A percentile compares a stretch with the other conserved stretches of the same genome.
Conservation (phyloP, 2,329 filamentous ascomycete genomes). For the Diplodia sapinea region DNA sequence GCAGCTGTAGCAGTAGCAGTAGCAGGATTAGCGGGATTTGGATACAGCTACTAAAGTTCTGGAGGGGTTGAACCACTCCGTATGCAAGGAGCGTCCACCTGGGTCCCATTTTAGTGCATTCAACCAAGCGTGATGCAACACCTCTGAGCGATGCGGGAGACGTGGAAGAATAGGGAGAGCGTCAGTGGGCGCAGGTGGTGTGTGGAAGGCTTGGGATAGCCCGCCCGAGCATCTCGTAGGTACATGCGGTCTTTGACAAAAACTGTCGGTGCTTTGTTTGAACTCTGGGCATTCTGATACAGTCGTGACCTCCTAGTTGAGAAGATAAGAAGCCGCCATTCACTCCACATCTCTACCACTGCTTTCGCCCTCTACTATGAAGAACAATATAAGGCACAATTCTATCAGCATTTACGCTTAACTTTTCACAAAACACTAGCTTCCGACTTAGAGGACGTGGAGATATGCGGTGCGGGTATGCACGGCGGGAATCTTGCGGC, state of each 20-base stretch:
- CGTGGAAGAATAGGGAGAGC: not conserved
- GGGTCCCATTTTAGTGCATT: not conserved
- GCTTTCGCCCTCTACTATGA: not conserved
- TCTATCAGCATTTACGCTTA: not conserved
- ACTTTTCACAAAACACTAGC: not conserved
- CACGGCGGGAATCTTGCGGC: slow-evolving; percentile 4
- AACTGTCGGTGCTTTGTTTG: not conserved
- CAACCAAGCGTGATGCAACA: not conserved
- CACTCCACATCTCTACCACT: not conserved
- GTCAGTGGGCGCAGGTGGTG: not conserved
- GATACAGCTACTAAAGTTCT: not conserved
- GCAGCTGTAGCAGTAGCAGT: too few relatives aligned
- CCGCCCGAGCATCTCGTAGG: not conserved
- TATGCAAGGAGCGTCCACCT: not conserved
- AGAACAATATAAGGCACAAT: not conserved
- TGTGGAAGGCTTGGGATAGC: not conserved
- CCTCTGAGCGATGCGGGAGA: not conserved
- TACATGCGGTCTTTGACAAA: not conserved
- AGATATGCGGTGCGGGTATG: slow-evolving; percentile 3
- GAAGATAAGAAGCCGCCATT: not conserved
- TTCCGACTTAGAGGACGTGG: not conserved
- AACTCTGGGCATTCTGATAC: not conserved
- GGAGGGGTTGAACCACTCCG: not conserved
- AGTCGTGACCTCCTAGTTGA: not conserved
- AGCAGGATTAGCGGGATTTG: not conserved